These are phyloP conservation scores for Clarireedia hainanense DNA, from an alignment of 2,329 filamentous ascomycete species.

Conservation along the genomic window DNA sequence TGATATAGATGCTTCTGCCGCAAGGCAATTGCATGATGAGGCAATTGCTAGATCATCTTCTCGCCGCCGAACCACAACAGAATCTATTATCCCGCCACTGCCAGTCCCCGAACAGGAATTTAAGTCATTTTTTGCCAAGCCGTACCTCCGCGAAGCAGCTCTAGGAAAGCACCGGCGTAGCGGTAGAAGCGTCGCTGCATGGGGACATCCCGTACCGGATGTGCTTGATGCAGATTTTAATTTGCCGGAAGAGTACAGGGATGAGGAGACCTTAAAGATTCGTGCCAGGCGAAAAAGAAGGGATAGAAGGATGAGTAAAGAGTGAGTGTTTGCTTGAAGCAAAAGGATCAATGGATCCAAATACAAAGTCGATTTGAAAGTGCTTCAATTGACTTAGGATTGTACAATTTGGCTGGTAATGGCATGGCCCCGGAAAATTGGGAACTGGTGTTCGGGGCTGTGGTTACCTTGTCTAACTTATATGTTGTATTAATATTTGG, in stretches of 20 bases:
- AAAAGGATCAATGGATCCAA: conserved; percentile 7
- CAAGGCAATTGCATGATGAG: conserved; percentile 59
- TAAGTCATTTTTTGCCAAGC: conserved; percentile 71
- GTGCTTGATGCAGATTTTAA: conserved; percentile 62
- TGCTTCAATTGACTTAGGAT: conserved; percentile 29
- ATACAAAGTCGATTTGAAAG: conserved; percentile 28
- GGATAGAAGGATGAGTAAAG: conserved; percentile 23
- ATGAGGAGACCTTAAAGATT: conserved; percentile 44
- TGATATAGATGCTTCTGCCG: conserved; percentile 63
- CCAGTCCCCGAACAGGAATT: conserved; percentile 50
- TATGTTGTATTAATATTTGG: conserved; percentile 3
- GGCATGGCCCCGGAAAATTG: neutral
- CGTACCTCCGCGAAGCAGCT: conserved; percentile 69
- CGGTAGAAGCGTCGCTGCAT: conserved; percentile 65
- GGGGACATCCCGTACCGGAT: conserved; percentile 75
- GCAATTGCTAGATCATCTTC: conserved; percentile 28
- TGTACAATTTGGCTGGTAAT: conserved; percentile 6
- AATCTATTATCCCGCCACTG: conserved; percentile 5
- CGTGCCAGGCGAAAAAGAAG: conserved; percentile 55
- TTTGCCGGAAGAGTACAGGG: conserved; percentile 49
- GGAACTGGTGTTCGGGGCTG: neutral
- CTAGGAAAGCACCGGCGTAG: conserved; percentile 64
- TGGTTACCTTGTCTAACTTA: neutral
- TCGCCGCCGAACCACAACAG: conserved; percentile 12
- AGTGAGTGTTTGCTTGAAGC: conserved; percentile 1